These are phyloP conservation scores for Cardamine chenopodiifolia DNA, from an alignment of 345 rosid species.

Conservation along the genomic window DNA sequence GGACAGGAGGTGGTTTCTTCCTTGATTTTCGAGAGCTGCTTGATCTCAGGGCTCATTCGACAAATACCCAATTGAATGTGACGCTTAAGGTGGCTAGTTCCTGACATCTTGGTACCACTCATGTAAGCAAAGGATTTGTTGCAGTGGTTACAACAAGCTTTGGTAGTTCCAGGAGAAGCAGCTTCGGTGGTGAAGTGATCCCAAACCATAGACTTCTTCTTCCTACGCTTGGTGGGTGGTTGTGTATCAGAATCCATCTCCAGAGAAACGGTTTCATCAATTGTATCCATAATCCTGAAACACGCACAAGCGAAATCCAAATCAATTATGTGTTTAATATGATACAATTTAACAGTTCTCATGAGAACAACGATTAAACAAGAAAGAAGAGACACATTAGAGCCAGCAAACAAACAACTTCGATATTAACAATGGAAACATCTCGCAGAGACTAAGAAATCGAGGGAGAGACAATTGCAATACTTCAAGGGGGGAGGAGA, in stretches of 20 bases:
- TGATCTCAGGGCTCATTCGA: constrained; percentile 52
- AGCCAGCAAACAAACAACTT: background rate
- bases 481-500: background rate
- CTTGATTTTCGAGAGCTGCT: constrained; percentile 40
- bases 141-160: constrained; percentile 86
- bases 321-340: constrained; percentile 1
- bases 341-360: background rate
- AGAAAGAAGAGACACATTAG: background rate
- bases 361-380: background rate
- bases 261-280: constrained; percentile 9
- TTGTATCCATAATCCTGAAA: constrained; percentile 35
- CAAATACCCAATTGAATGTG: constrained; percentile 85
- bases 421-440: background rate
- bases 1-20: constrained; percentile 44
- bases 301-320: background rate
- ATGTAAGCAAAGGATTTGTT: constrained; percentile 77
- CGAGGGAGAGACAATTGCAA: background rate
- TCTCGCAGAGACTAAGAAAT: background rate
- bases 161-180: constrained; percentile 57
- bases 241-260: constrained; percentile 46
- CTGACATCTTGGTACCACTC: constrained; percentile 72
- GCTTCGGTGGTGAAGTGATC: constrained; percentile 78
- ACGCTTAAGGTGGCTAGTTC: constrained; percentile 96
- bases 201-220: constrained; percentile 91
- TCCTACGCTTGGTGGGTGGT: constrained; percentile 66